Evolutionary conservation across 306 rosid species (phyloP), one percentile per base, ranked within the genome.

Genomic region (Quercus parvula): DNA sequence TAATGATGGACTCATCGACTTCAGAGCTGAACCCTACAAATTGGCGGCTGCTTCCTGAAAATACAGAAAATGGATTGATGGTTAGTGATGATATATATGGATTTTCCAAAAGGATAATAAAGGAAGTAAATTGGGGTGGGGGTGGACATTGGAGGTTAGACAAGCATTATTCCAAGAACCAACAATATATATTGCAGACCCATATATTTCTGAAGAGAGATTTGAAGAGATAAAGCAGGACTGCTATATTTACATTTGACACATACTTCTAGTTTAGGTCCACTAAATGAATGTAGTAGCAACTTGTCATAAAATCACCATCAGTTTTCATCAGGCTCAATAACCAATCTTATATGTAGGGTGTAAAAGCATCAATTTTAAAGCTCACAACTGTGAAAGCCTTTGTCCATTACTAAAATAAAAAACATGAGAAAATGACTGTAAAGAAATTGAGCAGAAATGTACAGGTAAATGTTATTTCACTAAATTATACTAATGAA

Each of bases 21-120:
- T 92, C 92, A 57, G 90, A 88, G 87, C 78, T 71, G 88, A 94
- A 92, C 58, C 98, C 97, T 73, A 79, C 85, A 85, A 94, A 94
- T 79, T 94, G 92, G 41, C 95, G 94, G 85, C 98, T 94, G 79
- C 98, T 94, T 76, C 98, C 98, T 94, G 77, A 64, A 69, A 75
- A 38, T 46, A 63, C n/a, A 25, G 71, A 30, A 41, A 28, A 27
- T 12, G 22, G 52, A 72, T 30, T n/a, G 25, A 64, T 56, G 19
- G 79, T 58, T 62, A 49, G 64, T 35, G 55, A 17, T 62, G 24
- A 15, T 44, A 68, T 62, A 83, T 72, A 62, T 58, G 15, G 69
- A 78, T 19, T 18, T 17, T 46, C 62, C 25, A 14, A 35, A 58
- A 49, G 51, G 76, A 20, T 28, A 49, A 17, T 6, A n/a, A 73